Evolutionary conservation across 345 rosid species (phyloP), one percentile per base, ranked within the genome.

Genomic region (Isatis tinctoria): DNA sequence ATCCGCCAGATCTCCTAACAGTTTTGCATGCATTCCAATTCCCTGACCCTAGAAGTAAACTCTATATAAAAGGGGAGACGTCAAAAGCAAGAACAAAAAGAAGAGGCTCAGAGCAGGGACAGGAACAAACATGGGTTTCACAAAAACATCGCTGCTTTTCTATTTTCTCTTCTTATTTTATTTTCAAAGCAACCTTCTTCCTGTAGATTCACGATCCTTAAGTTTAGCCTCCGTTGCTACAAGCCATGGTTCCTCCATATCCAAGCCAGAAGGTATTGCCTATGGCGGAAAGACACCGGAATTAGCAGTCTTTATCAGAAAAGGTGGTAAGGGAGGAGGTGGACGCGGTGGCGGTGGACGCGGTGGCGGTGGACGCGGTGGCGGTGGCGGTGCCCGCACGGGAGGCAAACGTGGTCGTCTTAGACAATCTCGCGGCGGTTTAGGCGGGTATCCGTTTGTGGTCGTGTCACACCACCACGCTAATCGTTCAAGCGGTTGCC

Each of bases 361-460:
- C n/a, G n/a, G n/a, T n/a, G n/a, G n/a, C n/a, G n/a, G 69, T 18
- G 45, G 70, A 32, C 60, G 60, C 40, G 41, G 63, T 16, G 60
- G 60, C 22, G 13, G 63, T 16, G 48, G 67, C 3, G 60, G 36
- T 18, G 14, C 28, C 12, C 14, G 27, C 24, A 33, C 8, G 41
- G 30, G 43, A 18, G 41, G 28, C 14, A 6, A 33, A 51, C 33
- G 33, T 24, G 61, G 17, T 22, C 36, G 60, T 67, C 71, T 67
- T 36, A 67, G 16, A 61, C 37, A 67, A 26, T 24, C 60, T 37
- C 61, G 49, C 10, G 37, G n/a, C n/a, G n/a, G n/a, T n/a, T n/a
- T n/a, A n/a, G n/a, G n/a, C n/a, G n/a, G n/a, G n/a, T n/a, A n/a
- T n/a, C n/a, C n/a, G n/a, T n/a, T n/a, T n/a, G n/a, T n/a, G n/a